Evolutionary conservation across 306 rosid species (phyloP).

Genomic region (Erythrophleum fordii): DNA sequence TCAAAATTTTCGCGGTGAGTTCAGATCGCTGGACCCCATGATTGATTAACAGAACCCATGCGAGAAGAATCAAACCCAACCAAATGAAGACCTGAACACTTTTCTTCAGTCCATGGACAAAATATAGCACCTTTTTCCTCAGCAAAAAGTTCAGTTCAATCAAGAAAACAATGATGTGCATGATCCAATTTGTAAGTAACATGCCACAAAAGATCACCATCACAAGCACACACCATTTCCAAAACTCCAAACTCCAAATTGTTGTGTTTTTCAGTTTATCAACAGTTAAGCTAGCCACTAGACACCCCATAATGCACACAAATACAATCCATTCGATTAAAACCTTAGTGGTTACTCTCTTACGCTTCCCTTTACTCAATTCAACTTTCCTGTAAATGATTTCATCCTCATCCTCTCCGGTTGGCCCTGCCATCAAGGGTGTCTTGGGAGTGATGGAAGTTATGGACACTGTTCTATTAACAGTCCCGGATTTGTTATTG

Average conservation of each 20-base stretch:
- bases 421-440: conserved; percentile 42
- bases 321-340: conserved; percentile 56
- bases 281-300: conserved; percentile 65
- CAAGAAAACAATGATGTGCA: conserved; percentile 72
- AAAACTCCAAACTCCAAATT: conserved; percentile 70
- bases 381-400: conserved; percentile 66
- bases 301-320: conserved; percentile 50
- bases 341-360: conserved; percentile 49
- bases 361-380: conserved; percentile 54
- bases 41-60: conserved; percentile 74
- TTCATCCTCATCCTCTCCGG: conserved; percentile 65
- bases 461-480: conserved; percentile 49
- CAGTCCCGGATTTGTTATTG: conserved; percentile 33
- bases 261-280: conserved; percentile 24
- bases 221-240: conserved; percentile 90
- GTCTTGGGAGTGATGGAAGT: conserved; percentile 56
- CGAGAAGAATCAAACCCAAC: conserved; percentile 69
- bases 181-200: conserved; percentile 75
- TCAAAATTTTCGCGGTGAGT: conserved; percentile 48
- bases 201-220: conserved; percentile 81
- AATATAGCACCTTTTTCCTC: conserved; percentile 83
- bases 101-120: conserved; percentile 93
- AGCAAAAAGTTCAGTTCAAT: conserved; percentile 87
- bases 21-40: conserved; percentile 54
- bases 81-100: conserved; percentile 81